Evolutionary conservation across 1,284 basidiomycete species (phyloP), one percentile per base, ranked within the genome.

Genomic region (Ceratorhiza oryzae-sativae): DNA sequence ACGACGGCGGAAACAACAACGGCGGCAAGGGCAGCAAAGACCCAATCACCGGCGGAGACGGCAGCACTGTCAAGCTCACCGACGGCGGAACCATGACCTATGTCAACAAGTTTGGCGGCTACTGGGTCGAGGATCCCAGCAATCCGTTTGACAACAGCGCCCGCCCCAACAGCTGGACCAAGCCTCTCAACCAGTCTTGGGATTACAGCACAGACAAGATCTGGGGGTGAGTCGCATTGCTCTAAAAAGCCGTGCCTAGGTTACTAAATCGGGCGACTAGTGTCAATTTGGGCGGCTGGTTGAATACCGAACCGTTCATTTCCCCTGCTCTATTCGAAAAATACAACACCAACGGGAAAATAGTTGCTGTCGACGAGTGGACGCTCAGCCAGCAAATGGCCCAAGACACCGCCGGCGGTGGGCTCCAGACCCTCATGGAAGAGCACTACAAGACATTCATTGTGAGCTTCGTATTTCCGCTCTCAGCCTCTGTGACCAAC

Each of bases 141-240:
- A 82, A 91, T 77, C 92, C 93, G 2, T 92, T 88, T 81, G 90
- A 90, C 80, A 86, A 89, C 77, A 83, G 84, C 59, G 90, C 91
- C 2, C 86, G 84, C 59, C 84, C 87, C 1, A 90, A 90, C 75
- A 85, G 86, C 39, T 94, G 90, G 86, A 90, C 90, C 2, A 91
- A 90, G 0, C 83, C 89, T 10, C 83, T 93, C 49, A 90, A 89
- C 79, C 83, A 88, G 78, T 85, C 82, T 39, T 94, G 91, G 91
- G 85, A 82, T n/a, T 94, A 83, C 81, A 86, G 86, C 15, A 80
- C 80, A 59, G 84, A 93, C 82, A 85, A 84, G 65, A 84, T 92
- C 41, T 83, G 83, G 76, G 90, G 92, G 90, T 89, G 75, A 74
- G 84, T 80, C 25, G 13, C 13, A 20, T 36, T 25, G 30, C 46